phyloP scores from a whole-genome alignment of 2,329 filamentous ascomycete genomes.

The Hypoxylon sp. region DNA sequence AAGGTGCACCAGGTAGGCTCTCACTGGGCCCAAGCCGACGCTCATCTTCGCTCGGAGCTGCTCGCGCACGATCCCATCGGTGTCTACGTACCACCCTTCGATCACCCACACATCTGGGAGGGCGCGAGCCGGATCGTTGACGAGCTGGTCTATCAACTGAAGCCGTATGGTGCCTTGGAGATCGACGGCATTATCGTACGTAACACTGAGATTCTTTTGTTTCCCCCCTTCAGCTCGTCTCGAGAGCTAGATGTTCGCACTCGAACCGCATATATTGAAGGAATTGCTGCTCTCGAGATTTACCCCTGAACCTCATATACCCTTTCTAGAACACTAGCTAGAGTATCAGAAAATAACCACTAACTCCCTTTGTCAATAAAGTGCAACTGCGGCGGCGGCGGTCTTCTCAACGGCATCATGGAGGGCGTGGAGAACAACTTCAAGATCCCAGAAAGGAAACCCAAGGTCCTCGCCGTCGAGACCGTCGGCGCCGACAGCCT shows the following conservation, averaged over 20 bases:
- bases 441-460: slow-evolving; percentile 47
- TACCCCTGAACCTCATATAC: neutral
- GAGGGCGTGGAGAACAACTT: slow-evolving; percentile 71
- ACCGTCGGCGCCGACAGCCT: slow-evolving; percentile 82
- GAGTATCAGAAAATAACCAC: neutral
- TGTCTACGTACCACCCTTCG: slow-evolving; percentile 78
- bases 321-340: neutral
- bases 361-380: neutral
- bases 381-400: slow-evolving; percentile 85
- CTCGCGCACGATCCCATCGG: slow-evolving; percentile 64
- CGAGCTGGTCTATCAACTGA: slow-evolving; percentile 61
- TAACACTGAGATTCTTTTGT: neutral
- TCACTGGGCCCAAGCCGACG: slow-evolving; percentile 79
- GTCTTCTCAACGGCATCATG: slow-evolving; percentile 82
- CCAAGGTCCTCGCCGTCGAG: slow-evolving; percentile 79
- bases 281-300: neutral
- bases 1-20: slow-evolving; percentile 78
- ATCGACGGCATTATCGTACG: slow-evolving; percentile 75
- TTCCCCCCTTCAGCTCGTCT: neutral
- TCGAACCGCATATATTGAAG: neutral
- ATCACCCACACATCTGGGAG: slow-evolving; percentile 77
- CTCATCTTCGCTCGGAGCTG: slow-evolving; percentile 72
- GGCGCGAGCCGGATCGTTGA: slow-evolving; percentile 74
- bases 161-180: slow-evolving; percentile 52
- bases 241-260: neutral